phyloP scores from a whole-genome alignment of 495 filamentous ascomycete genomes.

The Durotheca rogersii region DNA sequence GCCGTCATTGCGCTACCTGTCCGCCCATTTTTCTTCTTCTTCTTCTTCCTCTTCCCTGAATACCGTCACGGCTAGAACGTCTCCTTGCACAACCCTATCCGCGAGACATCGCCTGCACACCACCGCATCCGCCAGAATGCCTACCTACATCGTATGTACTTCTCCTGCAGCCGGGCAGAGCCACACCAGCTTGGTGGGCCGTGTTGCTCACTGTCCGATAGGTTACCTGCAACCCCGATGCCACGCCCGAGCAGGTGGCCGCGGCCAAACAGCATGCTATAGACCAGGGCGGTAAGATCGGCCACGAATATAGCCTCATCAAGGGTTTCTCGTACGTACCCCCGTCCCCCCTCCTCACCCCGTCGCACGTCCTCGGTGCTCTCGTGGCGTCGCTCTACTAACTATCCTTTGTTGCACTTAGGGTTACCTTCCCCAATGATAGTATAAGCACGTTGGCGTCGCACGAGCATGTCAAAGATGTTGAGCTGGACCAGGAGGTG shows the following conservation, averaged over 20 bases:
- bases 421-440: constrained; percentile 72
- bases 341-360: background rate
- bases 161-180: constrained; percentile 2
- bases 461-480: constrained; percentile 65
- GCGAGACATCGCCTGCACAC: constrained; percentile 18
- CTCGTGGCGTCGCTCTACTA: background rate
- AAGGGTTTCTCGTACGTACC: constrained; percentile 83
- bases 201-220: constrained; percentile 38
- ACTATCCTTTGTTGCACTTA: constrained; percentile 36
- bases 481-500: constrained; percentile 73
- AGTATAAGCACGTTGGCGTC: constrained; percentile 59
- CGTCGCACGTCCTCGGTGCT: background rate
- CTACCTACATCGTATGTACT: constrained; percentile 67
- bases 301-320: constrained; percentile 78
- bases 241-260: constrained; percentile 60
- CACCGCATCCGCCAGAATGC: constrained; percentile 54
- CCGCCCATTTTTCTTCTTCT: too few species aligned
- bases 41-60: constrained; percentile 9
- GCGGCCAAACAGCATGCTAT: constrained; percentile 71
- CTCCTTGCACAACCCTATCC: constrained; percentile 11
- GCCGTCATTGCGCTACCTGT: background rate
- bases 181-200: constrained; percentile 6
- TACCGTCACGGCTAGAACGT: too few species aligned
- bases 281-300: constrained; percentile 76
- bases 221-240: constrained; percentile 76